Conservation (phyloP, 139 green algal species). For the Chloropicon primus region DNA sequence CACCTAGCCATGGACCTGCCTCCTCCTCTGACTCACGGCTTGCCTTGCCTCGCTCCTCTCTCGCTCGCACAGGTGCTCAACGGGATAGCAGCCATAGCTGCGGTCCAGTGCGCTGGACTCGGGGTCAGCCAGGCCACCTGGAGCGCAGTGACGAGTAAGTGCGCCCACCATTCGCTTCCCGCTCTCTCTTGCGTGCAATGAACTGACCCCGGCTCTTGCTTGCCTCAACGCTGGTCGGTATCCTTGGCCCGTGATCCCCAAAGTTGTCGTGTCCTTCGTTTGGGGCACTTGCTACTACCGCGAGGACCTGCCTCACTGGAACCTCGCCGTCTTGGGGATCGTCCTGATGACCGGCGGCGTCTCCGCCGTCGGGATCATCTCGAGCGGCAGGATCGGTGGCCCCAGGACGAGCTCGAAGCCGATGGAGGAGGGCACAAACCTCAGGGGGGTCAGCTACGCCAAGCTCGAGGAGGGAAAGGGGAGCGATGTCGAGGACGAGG, state of each 20-base stretch:
- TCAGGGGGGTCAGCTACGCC: background rate
- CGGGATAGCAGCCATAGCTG: slow-evolving; percentile 3
- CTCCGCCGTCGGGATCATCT: background rate
- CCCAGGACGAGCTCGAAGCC: background rate
- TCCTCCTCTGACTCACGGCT: too few species aligned
- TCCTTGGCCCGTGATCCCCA: too few species aligned
- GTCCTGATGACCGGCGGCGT: background rate
- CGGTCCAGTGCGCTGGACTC: slow-evolving; percentile 3
- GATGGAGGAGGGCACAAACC: too few species aligned
- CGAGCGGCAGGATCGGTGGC: background rate
- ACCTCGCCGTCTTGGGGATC: background rate
- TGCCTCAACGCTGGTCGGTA: too few species aligned
- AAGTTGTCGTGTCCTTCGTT: background rate
- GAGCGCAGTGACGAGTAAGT: background rate
- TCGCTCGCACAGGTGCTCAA: too few species aligned
- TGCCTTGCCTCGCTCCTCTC: too few species aligned
- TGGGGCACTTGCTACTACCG: background rate
- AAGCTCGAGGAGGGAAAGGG: background rate
- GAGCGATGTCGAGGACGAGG: background rate
- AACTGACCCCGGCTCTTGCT: too few species aligned
- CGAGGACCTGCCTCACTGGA: background rate
- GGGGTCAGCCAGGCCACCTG: slow-evolving; percentile 4
- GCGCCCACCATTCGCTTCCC: too few species aligned
- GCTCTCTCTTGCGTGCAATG: too few species aligned
- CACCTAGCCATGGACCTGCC: too few species aligned